Base-by-base conservation (phyloP, 1,139 yeast species). In the Yamadazyma sp. region DNA sequence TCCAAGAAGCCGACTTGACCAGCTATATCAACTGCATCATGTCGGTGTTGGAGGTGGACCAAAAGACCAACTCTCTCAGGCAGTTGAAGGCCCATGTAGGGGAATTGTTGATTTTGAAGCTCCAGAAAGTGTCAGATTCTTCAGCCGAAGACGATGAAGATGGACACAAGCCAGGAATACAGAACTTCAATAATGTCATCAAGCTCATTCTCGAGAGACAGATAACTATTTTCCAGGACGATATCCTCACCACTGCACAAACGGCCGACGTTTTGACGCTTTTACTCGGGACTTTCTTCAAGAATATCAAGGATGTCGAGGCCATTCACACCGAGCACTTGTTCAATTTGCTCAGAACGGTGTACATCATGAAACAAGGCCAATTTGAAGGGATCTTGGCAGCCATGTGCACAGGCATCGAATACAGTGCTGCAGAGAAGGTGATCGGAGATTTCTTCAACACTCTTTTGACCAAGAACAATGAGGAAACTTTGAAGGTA, bases 191-290 rank as follows among this genome's bases (percentile, higher is more conserved):
- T 20, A 56, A 53, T 6, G 40, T 57, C 1, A 52, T 65, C 18
- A 70, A 62, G 38, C 52, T 51, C 32, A 37, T 73, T 37, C 61
- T 77, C 26, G 76, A 74, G 42, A 61, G 75, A 27, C 82, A 76
- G 46, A 61, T 67, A 14, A 54, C 64, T 1, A 52, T 74, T 10
- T 63, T 76, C 39, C 56, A 59, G 11, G 52, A 49, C 6, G 68
- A 61, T 2, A 54, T 62, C 1, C 47, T 73, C 20, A 54, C 57
- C 26, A 56, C 55, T 38, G 60, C 59, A 25, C 61, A 58, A 25
- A 43, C 70, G 10, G 57, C 66, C 1, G 57, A 59, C 25, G 41
- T 73, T 4, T 46, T 73, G 6, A 54, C 56, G 6, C 43, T 68
- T 3, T 33, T 70, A 1, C 40, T 70, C 33, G 75, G 73, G 0